Conservation (phyloP, 192 early-diverging fungal species). For the Nowakowskiella sp. region DNA sequence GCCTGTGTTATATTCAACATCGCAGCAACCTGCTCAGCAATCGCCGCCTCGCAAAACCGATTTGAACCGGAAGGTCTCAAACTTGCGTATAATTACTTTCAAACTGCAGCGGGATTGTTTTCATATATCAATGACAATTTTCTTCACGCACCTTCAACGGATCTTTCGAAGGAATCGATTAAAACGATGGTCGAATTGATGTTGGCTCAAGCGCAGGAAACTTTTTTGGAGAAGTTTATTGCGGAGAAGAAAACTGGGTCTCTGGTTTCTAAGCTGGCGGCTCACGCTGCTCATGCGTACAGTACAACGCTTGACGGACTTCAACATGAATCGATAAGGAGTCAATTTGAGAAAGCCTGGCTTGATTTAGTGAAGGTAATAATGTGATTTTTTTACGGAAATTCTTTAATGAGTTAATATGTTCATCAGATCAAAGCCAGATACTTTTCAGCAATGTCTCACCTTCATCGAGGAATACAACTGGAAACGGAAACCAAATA, state of each 20-base stretch:
- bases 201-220: slow-evolving; percentile 94
- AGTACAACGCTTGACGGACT: slow-evolving; percentile 65
- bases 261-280: slow-evolving; percentile 85
- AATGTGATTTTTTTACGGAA: background rate
- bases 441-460: slow-evolving; percentile 78
- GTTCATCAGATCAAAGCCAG: slow-evolving; percentile 71
- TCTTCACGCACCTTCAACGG: slow-evolving; percentile 87
- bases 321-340: slow-evolving; percentile 51
- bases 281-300: slow-evolving; percentile 52
- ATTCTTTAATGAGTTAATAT: background rate
- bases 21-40: slow-evolving; percentile 62
- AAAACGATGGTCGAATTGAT: slow-evolving; percentile 76
- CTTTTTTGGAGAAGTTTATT: slow-evolving; percentile 76
- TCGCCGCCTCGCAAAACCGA: slow-evolving; percentile 68
- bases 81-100: slow-evolving; percentile 82
- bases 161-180: slow-evolving; percentile 84
- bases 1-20: slow-evolving; percentile 93
- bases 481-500: slow-evolving; percentile 72
- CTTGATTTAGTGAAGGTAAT: slow-evolving; percentile 65
- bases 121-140: slow-evolving; percentile 97
- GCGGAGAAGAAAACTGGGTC: slow-evolving; percentile 81
- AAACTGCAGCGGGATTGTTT: slow-evolving; percentile 89
- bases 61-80: slow-evolving; percentile 68
- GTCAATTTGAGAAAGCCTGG: slow-evolving; percentile 77
- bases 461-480: slow-evolving; percentile 73